A percentile compares a stretch with the other conserved stretches of the same genome.
phyloP scores from a whole-genome alignment of 768 basidiomycete species.

The Sutorius australiensis region DNA sequence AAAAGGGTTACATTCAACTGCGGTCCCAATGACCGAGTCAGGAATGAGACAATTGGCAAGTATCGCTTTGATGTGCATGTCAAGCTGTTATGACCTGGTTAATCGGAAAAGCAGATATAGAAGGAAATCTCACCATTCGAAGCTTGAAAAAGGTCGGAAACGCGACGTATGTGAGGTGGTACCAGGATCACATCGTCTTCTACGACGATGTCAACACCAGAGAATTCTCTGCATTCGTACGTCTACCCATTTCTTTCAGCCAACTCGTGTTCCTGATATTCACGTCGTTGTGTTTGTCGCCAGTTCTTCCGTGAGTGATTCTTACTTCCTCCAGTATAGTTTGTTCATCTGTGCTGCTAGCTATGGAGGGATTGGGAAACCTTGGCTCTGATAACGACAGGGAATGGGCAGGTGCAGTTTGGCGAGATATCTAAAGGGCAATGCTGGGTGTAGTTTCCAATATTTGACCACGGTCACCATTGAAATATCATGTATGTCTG shows the following conservation, averaged over 20 bases:
- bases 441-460: background rate
- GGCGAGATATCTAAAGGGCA: background rate
- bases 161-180: background rate
- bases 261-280: background rate
- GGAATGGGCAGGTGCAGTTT: background rate
- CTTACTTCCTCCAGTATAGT: background rate
- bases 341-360: background rate
- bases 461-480: background rate
- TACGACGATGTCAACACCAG: background rate
- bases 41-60: background rate
- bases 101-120: background rate
- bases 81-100: background rate
- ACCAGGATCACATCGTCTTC: background rate
- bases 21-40: background rate
- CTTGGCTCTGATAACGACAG: background rate
- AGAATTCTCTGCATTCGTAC: background rate
- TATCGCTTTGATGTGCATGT: background rate
- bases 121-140: background rate
- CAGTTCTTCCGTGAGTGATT: background rate
- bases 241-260: background rate
- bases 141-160: background rate
- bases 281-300: background rate
- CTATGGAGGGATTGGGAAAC: background rate
- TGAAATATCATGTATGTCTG: background rate
- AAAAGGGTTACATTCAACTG: background rate